Conservation (phyloP, 1,139 yeast species). For the Suhomyces kunorum region DNA sequence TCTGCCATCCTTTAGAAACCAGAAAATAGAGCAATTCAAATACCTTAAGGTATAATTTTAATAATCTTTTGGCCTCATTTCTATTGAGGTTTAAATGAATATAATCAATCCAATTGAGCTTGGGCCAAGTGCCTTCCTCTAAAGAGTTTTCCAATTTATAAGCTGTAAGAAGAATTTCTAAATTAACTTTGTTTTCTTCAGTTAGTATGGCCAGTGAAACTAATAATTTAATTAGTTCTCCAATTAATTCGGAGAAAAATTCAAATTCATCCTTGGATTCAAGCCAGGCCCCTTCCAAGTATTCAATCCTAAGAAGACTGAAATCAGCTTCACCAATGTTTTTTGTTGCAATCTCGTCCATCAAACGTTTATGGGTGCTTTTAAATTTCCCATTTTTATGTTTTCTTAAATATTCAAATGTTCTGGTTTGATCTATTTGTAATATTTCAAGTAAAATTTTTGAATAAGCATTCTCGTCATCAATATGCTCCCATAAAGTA, state of each 20-base stretch:
- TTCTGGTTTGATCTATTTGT: constrained; percentile 29
- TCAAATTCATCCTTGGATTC: constrained; percentile 18
- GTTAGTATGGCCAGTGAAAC: constrained; percentile 14
- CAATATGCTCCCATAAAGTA: constrained; percentile 19
- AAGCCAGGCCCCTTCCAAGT: constrained; percentile 33
- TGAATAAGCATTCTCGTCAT: constrained; percentile 28
- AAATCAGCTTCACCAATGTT: constrained; percentile 26
- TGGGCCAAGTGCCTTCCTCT: constrained; percentile 37
- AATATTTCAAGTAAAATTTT: constrained; percentile 33
- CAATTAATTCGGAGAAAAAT: constrained; percentile 17
- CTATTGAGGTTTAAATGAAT: constrained; percentile 26
- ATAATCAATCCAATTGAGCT: constrained; percentile 41
- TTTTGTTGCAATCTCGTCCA: constrained; percentile 31
- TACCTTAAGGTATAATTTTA: constrained; percentile 34
- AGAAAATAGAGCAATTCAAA: constrained; percentile 28
- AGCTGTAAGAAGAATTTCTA: constrained; percentile 29
- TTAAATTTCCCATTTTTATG: constrained; percentile 28
- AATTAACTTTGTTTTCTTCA: constrained; percentile 26
- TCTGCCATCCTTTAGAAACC: neutral
- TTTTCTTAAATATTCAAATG: constrained; percentile 34
- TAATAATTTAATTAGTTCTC: constrained; percentile 16
- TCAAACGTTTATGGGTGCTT: constrained; percentile 32
- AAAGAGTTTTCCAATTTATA: constrained; percentile 35
- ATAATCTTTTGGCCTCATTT: constrained; percentile 32
- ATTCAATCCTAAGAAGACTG: constrained; percentile 36